Percentiles rank a stretch among this genome's conserved stretches.
These are phyloP conservation scores for Zalaria sp. DNA, from an alignment of 2,329 filamentous ascomycete genomes.

Conservation along the genomic window DNA sequence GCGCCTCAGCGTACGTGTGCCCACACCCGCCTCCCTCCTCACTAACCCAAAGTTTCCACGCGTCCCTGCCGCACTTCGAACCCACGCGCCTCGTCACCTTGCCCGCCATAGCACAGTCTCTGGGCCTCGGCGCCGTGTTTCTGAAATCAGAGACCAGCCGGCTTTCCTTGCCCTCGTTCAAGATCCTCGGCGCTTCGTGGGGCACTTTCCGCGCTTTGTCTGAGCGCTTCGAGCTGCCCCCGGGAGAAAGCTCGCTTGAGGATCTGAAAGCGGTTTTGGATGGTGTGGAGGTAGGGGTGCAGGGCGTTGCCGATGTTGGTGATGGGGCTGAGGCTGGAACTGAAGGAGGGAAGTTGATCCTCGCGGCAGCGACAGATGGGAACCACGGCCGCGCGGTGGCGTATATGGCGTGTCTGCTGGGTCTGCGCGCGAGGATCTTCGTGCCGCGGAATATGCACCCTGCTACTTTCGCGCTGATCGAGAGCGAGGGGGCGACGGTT, in stretches of 20 bases:
- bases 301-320: too few species aligned
- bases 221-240: background rate
- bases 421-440: conserved; percentile 42
- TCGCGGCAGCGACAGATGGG: conserved; percentile 58
- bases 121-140: conserved; percentile 44
- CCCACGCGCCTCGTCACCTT: conserved; percentile 42
- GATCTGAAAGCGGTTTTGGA: background rate
- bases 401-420: conserved; percentile 48
- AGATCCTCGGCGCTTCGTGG: conserved; percentile 70
- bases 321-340: too few species aligned
- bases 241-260: too few species aligned
- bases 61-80: conserved; percentile 40
- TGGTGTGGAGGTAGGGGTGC: too few species aligned
- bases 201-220: conserved; percentile 45
- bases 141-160: conserved; percentile 59
- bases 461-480: conserved; percentile 40
- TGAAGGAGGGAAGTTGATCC: conserved; percentile 17
- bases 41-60: conserved; percentile 34
- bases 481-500: conserved; percentile 48
- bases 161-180: conserved; percentile 61
- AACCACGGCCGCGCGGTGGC: conserved; percentile 66
- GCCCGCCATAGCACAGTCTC: conserved; percentile 37
- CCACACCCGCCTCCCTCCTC: background rate
- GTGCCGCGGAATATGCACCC: conserved; percentile 46
- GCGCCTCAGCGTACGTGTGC: too few species aligned